Conservation (phyloP, 345 rosid genomes). For the Eucalyptus camaldulensis region DNA sequence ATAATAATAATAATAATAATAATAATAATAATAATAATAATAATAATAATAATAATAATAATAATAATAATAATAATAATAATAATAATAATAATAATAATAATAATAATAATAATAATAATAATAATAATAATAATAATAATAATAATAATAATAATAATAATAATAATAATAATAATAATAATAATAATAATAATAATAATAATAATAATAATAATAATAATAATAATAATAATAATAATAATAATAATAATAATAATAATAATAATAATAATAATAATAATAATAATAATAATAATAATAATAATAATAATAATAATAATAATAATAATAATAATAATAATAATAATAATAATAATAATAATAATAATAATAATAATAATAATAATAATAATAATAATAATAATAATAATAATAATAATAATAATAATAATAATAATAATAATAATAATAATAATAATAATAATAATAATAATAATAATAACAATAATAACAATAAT, state of each 20-base stretch:
- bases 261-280: not conserved
- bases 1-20: not conserved
- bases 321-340: not conserved
- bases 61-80: not conserved
- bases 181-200: not conserved
- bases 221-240: not conserved
- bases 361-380: not conserved
- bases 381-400: not conserved
- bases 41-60: not conserved
- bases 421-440: not conserved
- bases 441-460: not conserved
- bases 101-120: not conserved
- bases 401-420: not conserved
- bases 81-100: not conserved
- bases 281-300: not conserved
- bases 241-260: not conserved
- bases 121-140: not conserved
- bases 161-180: not conserved
- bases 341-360: not conserved
- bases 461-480: not conserved
- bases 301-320: not conserved
- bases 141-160: not conserved
- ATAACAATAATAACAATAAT: not conserved
- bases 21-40: not conserved
- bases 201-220: not conserved